These are phyloP conservation scores for Volvariella surrecta DNA, from an alignment of 1,284 basidiomycete genomes.

Conservation along the genomic window DNA sequence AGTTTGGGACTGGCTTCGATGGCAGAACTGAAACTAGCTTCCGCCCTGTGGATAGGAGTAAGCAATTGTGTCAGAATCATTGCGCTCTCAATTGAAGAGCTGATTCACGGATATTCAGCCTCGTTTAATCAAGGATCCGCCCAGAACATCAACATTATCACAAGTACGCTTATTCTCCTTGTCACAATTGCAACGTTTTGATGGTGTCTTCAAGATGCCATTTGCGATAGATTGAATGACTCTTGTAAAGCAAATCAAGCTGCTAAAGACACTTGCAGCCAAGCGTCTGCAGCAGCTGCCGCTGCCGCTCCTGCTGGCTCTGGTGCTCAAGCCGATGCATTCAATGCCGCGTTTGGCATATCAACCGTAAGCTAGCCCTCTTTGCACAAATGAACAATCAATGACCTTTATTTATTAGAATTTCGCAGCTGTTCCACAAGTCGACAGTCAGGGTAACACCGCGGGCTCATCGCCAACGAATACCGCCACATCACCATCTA, in stretches of 20 bases:
- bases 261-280: constrained; percentile 40
- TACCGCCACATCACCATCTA: constrained; percentile 11
- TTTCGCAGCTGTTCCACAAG: constrained; percentile 26
- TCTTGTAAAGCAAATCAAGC: constrained; percentile 31
- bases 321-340: constrained; percentile 49
- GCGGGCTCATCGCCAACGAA: constrained; percentile 8
- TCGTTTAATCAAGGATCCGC: constrained; percentile 47
- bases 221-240: constrained; percentile 47
- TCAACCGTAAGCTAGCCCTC: constrained; percentile 21
- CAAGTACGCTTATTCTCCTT: constrained; percentile 18
- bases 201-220: constrained; percentile 25
- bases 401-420: constrained; percentile 14
- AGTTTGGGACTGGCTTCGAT: constrained; percentile 44
- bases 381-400: background rate
- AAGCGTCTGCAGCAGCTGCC: constrained; percentile 31
- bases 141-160: constrained; percentile 43
- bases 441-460: constrained; percentile 29
- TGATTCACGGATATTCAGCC: constrained; percentile 17
- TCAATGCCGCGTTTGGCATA: constrained; percentile 49
- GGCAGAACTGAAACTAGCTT: constrained; percentile 45
- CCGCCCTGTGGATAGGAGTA: constrained; percentile 37
- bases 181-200: background rate
- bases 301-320: constrained; percentile 30
- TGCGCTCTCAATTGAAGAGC: constrained; percentile 2
- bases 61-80: constrained; percentile 7